phyloP scores from a whole-genome alignment of 257 asterid genomes.

The Misopates orontium region DNA sequence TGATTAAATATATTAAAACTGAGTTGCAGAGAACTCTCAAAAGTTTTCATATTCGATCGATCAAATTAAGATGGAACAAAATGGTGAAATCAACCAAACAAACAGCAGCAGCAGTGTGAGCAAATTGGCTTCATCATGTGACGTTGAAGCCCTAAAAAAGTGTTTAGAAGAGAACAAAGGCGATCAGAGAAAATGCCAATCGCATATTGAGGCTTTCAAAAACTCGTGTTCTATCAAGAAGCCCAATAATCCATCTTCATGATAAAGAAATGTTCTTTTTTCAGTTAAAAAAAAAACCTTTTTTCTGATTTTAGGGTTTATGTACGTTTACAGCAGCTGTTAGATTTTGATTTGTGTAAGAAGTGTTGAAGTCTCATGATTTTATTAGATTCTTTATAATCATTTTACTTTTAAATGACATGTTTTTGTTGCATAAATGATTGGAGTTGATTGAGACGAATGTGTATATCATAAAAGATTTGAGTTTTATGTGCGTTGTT shows the following conservation, averaged over 20 bases:
- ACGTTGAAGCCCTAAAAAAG: slow-evolving; percentile 62
- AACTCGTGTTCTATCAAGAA: slow-evolving; percentile 51
- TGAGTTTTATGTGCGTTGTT: too few relatives aligned
- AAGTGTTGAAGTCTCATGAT: too few relatives aligned
- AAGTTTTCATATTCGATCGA: background rate
- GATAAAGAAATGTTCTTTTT: too few relatives aligned
- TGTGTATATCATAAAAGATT: background rate
- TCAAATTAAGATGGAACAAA: slow-evolving; percentile 30
- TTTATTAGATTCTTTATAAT: too few relatives aligned
- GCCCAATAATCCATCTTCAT: slow-evolving; percentile 18
- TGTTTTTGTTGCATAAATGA: background rate
- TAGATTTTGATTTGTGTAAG: background rate
- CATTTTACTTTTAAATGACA: too few relatives aligned
- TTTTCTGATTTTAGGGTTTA: too few relatives aligned
- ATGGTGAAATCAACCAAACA: slow-evolving; percentile 30
- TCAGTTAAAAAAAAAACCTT: too few relatives aligned
- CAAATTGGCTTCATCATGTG: slow-evolving; percentile 50
- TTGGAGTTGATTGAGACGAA: background rate
- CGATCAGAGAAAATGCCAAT: slow-evolving; percentile 52
- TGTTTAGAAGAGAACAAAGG: slow-evolving; percentile 73
- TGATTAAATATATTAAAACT: too few relatives aligned
- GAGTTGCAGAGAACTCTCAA: too few relatives aligned
- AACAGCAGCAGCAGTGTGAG: slow-evolving; percentile 32
- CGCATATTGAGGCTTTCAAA: slow-evolving; percentile 71
- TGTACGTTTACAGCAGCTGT: background rate